Evolutionary conservation across 345 rosid species (phyloP), one percentile per base, ranked within the genome.

Genomic region (Gossypium arboreum): DNA sequence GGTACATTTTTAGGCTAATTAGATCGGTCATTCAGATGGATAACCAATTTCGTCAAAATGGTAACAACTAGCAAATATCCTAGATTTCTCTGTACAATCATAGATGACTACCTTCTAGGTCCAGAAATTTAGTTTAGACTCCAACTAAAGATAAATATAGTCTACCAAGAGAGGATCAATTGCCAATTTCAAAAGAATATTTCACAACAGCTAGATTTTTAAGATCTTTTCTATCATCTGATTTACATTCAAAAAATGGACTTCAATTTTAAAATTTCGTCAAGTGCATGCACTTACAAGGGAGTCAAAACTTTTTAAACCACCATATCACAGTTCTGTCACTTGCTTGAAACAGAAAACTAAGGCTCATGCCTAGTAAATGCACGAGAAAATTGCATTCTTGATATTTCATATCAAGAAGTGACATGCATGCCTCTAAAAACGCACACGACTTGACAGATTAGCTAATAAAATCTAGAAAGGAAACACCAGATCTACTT

Each of bases 381-480:
- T 25, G 22, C 9, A 29, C 18, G 39, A 73, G 56, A 66, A 71
- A 34, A 18, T 70, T 55, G 24, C 24, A 58, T 29, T 69, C 66
- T 41, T 29, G 47, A 45, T 24, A 43, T 56, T 72, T n/a, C 56
- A 29, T 45, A 54, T 4, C 8, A 76, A 73, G 75, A 72, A n/a
- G 25, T 17, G 18, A 47, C 50, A 48, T 60, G 41, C 43, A 48
- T 60, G 51, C 70, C 43, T 61, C 58, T 12, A 55, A 65, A 39
- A 68, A 71, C 34, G 44, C 20, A 71, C 20, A 67, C 0, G 29
- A 68, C 13, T 29, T 45, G 27, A 43, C 76, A 72, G 45, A 59
- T 72, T 61, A 65, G 59, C 77, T 47, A 72, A 60, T 44, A 73
- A 50, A 71, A 73, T 59, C 73, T 66, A 76, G 47, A 68, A 18